A percentile compares a stretch with the other conserved stretches of the same genome.
Evolutionary conservation across 139 green algal species (phyloP).

Genomic region (Closterium sp.): DNA sequence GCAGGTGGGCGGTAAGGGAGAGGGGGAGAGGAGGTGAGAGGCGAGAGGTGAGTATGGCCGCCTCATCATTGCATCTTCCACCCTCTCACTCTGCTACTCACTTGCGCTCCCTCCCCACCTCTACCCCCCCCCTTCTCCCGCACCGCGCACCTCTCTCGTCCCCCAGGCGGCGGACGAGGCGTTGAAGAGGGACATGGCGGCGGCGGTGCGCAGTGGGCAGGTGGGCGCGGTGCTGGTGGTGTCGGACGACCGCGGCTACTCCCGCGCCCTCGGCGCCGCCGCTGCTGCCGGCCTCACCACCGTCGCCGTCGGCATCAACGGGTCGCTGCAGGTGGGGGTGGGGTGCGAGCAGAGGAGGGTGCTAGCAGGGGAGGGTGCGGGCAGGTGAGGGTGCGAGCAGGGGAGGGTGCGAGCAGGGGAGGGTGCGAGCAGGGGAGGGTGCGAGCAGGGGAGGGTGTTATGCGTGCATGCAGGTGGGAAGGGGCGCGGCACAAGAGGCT

Average conservation of each 20-base stretch:
- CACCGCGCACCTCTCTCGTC: not conserved
- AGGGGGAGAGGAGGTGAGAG: not conserved
- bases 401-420: too few relatives aligned
- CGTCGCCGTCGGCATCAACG: constrained; percentile 22
- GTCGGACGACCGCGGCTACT: constrained; percentile 30
- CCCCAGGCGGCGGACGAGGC: constrained; percentile 24
- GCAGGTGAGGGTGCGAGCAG: too few relatives aligned
- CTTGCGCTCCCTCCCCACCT: not conserved
- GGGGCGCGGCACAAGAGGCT: too few relatives aligned
- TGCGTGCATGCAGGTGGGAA: too few relatives aligned
- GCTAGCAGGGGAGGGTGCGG: too few relatives aligned
- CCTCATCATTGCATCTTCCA: not conserved
- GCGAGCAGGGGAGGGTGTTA: too few relatives aligned
- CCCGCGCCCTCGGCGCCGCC: not conserved
- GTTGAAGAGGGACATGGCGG: constrained; percentile 1
- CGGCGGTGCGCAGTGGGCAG: constrained; percentile 9
- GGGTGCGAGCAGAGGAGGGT: not conserved
- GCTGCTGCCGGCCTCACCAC: not conserved
- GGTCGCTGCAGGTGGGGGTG: not conserved
- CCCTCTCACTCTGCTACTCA: not conserved
- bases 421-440: too few relatives aligned
- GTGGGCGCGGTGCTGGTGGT: constrained; percentile 26
- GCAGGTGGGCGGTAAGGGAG: constrained; percentile 6
- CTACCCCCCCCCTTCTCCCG: not conserved
- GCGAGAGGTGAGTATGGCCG: not conserved